These are phyloP conservation scores for Diaporthe caulivora DNA, from an alignment of 2,329 filamentous ascomycete genomes.

Conservation along the genomic window DNA sequence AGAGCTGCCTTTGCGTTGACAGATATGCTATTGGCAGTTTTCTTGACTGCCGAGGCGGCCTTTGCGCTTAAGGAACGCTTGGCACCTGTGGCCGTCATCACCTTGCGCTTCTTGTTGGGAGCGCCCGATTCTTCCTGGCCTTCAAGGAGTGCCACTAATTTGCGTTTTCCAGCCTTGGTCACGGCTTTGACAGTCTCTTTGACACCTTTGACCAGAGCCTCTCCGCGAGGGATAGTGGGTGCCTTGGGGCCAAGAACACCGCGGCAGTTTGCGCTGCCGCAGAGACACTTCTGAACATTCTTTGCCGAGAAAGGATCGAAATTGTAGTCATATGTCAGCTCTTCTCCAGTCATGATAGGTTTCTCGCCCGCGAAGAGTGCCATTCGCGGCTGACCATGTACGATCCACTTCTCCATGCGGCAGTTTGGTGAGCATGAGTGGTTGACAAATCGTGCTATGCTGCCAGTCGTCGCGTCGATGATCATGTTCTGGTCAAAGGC, in stretches of 20 bases:
- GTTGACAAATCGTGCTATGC: constrained; percentile 97
- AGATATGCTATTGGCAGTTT: constrained; percentile 54
- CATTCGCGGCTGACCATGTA: constrained; percentile 94
- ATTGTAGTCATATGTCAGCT: constrained; percentile 93
- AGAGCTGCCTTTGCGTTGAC: constrained; percentile 50
- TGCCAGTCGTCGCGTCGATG: constrained; percentile 95
- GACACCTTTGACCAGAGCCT: constrained; percentile 30
- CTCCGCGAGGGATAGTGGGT: constrained; percentile 66
- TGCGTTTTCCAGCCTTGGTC: constrained; percentile 64
- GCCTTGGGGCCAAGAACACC: constrained; percentile 73
- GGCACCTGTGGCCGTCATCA: constrained; percentile 52
- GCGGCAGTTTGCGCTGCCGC: constrained; percentile 73
- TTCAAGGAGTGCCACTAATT: constrained; percentile 65
- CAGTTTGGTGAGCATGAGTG: constrained; percentile 98
- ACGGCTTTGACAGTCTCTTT: constrained; percentile 43
- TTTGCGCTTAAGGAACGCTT: constrained; percentile 52
- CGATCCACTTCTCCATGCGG: constrained; percentile 98
- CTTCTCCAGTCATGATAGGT: constrained; percentile 93
- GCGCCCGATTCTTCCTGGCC: constrained; percentile 52
- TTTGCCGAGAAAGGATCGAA: constrained; percentile 78
- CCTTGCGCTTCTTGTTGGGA: constrained; percentile 61
- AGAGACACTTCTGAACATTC: constrained; percentile 76
- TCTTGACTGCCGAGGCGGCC: constrained; percentile 53
- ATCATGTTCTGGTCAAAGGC: constrained; percentile 99
- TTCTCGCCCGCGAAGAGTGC: constrained; percentile 92